These are phyloP conservation scores for Yamadazyma diddensiae DNA, from an alignment of 1,139 yeast species.

Conservation along the genomic window DNA sequence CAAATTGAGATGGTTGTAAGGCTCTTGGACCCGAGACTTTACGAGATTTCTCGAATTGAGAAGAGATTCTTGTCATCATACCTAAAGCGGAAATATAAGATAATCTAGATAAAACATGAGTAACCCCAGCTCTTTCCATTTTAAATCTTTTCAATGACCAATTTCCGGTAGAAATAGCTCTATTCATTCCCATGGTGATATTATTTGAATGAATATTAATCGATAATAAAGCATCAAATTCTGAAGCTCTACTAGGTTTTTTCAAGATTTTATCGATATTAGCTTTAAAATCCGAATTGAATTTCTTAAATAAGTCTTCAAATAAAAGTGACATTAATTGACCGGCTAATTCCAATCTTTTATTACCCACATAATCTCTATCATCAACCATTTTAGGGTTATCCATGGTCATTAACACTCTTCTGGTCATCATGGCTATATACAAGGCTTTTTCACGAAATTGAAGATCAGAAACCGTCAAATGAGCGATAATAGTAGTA, in stretches of 20 bases:
- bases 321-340: conserved; percentile 91
- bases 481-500: conserved; percentile 92
- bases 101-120: conserved; percentile 88
- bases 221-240: conserved; percentile 87
- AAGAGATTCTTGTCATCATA: conserved; percentile 99
- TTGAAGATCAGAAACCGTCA: conserved; percentile 80
- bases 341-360: conserved; percentile 95
- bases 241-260: conserved; percentile 92
- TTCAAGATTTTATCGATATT: conserved; percentile 90
- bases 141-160: conserved; percentile 98
- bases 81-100: conserved; percentile 95
- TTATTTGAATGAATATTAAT: conserved; percentile 89
- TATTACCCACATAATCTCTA: conserved; percentile 97
- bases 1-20: conserved; percentile 96
- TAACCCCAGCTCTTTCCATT: conserved; percentile 99
- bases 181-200: conserved; percentile 89
- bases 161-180: conserved; percentile 97
- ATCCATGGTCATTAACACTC: conserved; percentile 93
- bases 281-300: conserved; percentile 90
- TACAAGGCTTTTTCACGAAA: conserved; percentile 93
- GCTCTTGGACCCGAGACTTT: conserved; percentile 99
- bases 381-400: conserved; percentile 96
- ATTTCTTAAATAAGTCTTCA: conserved; percentile 95
- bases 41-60: conserved; percentile 96
- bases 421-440: conserved; percentile 93